Evolutionary conservation across 768 basidiomycete genomes (phyloP).

Genomic region (Mycena vulgaris): DNA sequence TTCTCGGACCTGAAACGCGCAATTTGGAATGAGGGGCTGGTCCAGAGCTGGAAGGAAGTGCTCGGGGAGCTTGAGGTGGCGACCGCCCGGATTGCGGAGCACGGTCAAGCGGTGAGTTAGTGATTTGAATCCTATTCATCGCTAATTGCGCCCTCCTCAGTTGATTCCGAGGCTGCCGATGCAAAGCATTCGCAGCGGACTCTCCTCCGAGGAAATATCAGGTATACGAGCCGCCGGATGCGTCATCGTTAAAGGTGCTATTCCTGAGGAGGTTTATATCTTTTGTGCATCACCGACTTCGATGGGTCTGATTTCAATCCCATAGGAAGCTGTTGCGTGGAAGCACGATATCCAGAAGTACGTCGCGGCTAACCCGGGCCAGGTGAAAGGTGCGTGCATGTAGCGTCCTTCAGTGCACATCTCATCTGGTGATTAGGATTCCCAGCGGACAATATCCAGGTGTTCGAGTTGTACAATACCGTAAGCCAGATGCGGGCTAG

Average conservation of each 20-base stretch:
- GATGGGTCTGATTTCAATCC: conserved; percentile 29
- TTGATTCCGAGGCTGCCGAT: conserved; percentile 68
- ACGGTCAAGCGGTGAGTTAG: conserved; percentile 60
- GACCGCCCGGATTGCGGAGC: conserved; percentile 37
- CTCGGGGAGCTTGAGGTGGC: conserved; percentile 62
- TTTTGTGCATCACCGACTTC: no score
- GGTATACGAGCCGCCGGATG: conserved; percentile 68
- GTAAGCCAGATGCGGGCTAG: conserved; percentile 74
- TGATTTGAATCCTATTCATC: background rate
- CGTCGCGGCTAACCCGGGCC: conserved; percentile 58
- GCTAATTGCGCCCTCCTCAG: conserved; percentile 47
- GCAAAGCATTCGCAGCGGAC: conserved; percentile 60
- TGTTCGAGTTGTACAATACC: conserved; percentile 83
- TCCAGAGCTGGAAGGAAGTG: conserved; percentile 70
- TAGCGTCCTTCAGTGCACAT: no score
- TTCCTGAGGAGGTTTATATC: conserved; percentile 65
- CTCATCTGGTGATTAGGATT: conserved; percentile 63
- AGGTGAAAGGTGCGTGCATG: background rate
- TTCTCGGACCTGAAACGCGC: conserved; percentile 74
- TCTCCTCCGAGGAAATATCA: conserved; percentile 61
- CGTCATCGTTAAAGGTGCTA: conserved; percentile 70
- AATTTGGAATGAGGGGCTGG: conserved; percentile 62
- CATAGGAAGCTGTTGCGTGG: conserved; percentile 73
- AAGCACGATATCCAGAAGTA: conserved; percentile 70
- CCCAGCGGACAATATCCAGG: conserved; percentile 77